Evolutionary conservation across 1,284 basidiomycete genomes (phyloP).

Genomic region (Melanopsichium pennsylvanicum): DNA sequence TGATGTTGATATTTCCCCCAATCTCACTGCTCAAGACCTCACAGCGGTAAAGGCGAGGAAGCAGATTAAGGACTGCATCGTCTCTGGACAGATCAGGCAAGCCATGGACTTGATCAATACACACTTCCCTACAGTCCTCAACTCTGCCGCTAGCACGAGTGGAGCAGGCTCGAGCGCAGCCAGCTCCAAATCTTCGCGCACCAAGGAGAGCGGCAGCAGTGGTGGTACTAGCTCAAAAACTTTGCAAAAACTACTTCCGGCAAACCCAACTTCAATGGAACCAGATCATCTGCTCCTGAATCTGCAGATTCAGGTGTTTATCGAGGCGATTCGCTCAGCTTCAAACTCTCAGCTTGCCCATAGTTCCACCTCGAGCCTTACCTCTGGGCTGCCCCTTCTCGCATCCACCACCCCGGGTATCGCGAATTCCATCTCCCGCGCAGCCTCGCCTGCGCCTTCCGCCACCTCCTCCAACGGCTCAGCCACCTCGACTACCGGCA

Average conservation of each 20-base stretch:
- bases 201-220: conserved; percentile 1
- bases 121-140: conserved; percentile 59
- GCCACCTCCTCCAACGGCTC: conserved; percentile 49
- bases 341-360: conserved; percentile 21
- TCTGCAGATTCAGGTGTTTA: conserved; percentile 81
- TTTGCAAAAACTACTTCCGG: conserved; percentile 41
- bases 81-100: conserved; percentile 75
- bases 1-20: conserved; percentile 32
- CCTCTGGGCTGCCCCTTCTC: conserved; percentile 26
- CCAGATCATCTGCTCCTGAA: conserved; percentile 80
- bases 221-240: conserved; percentile 16
- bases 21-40: conserved; percentile 36
- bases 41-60: conserved; percentile 29
- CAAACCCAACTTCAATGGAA: conserved; percentile 68
- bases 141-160: conserved; percentile 9
- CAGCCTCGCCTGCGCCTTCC: conserved; percentile 53
- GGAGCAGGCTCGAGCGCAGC: conserved; percentile 1
- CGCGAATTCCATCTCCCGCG: conserved; percentile 40
- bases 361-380: conserved; percentile 5
- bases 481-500: conserved; percentile 29
- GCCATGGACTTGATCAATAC: conserved; percentile 74
- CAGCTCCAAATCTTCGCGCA: conserved; percentile 9
- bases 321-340: conserved; percentile 77
- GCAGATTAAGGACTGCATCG: conserved; percentile 73
- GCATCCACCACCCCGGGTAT: conserved; percentile 40